Evolutionary conservation across 2,329 filamentous ascomycete species (phyloP).

Genomic region (Ophiostoma quercus): DNA sequence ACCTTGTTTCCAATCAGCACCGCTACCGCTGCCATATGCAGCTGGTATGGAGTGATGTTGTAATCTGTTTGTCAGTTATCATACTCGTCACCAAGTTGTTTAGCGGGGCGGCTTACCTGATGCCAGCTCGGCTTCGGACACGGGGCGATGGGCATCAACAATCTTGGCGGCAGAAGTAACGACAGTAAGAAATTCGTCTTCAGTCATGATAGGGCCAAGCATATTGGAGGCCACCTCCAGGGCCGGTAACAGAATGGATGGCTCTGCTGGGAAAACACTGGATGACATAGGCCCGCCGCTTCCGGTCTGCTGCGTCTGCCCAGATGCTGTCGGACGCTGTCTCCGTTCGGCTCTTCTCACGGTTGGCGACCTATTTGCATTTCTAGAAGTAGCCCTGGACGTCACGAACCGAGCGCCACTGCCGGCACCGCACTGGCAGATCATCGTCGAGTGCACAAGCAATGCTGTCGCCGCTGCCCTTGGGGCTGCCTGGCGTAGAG

Average conservation of each 20-base stretch:
- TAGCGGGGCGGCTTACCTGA: slow-evolving; percentile 15
- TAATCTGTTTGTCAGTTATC: slow-evolving; percentile 25
- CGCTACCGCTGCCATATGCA: slow-evolving; percentile 34
- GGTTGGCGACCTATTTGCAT: background rate
- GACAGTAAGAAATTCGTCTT: slow-evolving; percentile 17
- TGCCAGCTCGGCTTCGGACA: slow-evolving; percentile 7
- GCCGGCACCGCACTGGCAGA: slow-evolving; percentile 1
- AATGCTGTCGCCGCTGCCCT: background rate
- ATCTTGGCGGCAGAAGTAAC: background rate
- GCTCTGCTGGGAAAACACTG: slow-evolving; percentile 18
- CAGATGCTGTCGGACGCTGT: background rate
- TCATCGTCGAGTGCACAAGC: background rate
- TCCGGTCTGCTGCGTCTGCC: background rate
- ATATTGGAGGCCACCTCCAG: slow-evolving; percentile 12
- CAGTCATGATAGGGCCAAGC: slow-evolving; percentile 10
- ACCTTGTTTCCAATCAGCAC: slow-evolving; percentile 29
- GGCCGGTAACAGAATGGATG: background rate
- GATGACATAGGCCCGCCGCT: background rate
- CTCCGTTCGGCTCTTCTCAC: background rate
- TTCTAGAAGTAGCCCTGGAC: background rate
- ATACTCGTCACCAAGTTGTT: background rate
- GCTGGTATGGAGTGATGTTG: slow-evolving; percentile 30
- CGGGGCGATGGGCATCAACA: background rate
- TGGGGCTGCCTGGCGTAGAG: background rate
- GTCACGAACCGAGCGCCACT: background rate